Evolutionary conservation across 2,329 filamentous ascomycete species (phyloP).

Genomic region (Claviceps humidiphila): DNA sequence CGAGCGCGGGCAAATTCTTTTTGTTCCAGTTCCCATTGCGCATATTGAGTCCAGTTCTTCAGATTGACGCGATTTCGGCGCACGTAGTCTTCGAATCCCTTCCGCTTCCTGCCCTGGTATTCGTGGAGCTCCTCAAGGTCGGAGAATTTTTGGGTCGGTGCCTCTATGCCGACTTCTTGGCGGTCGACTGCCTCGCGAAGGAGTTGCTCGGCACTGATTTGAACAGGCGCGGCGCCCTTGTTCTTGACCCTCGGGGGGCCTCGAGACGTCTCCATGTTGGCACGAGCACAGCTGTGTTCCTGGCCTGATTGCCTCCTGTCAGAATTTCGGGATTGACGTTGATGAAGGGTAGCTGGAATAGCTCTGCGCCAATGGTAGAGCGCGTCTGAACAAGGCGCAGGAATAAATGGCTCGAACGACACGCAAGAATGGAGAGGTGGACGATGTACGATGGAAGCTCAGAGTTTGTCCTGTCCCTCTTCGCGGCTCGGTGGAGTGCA

Average conservation of each 20-base stretch:
- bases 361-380: neutral
- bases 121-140: slow-evolving; percentile 97
- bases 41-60: slow-evolving; percentile 99
- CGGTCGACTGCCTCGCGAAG: slow-evolving; percentile 94
- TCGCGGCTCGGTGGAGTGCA: neutral
- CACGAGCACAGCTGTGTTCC: neutral
- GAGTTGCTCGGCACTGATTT: slow-evolving; percentile 95
- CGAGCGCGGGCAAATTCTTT: slow-evolving; percentile 89
- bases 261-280: slow-evolving; percentile 70
- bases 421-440: slow-evolving; percentile 5
- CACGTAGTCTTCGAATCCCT: slow-evolving; percentile 97
- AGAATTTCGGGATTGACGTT: too few species aligned
- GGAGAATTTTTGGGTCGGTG: slow-evolving; percentile 86
- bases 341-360: neutral
- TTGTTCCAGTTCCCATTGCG: slow-evolving; percentile 93
- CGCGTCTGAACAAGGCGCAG: neutral
- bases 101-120: slow-evolving; percentile 88
- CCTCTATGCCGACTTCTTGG: slow-evolving; percentile 77
- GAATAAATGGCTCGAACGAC: neutral
- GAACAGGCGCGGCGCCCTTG: slow-evolving; percentile 80
- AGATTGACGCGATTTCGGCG: slow-evolving; percentile 87
- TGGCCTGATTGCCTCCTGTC: neutral
- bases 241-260: slow-evolving; percentile 97
- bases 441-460: neutral
- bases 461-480: neutral